These are phyloP conservation scores for Aspergillus mulundensis DNA, from an alignment of 495 filamentous ascomycete species.

Conservation along the genomic window DNA sequence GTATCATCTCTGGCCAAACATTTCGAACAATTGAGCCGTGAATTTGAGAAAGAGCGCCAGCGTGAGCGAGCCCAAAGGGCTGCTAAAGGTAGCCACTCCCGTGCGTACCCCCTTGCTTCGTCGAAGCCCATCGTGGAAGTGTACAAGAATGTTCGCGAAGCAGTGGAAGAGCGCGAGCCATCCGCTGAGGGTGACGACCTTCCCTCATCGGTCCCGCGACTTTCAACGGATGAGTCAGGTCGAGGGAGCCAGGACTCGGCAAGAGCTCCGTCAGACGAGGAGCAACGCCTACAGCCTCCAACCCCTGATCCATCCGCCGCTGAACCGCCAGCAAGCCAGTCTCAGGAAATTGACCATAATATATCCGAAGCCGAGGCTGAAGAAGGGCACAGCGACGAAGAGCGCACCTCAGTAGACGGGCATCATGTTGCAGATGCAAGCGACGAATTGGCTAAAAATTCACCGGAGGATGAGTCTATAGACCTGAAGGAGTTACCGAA, in stretches of 20 bases:
- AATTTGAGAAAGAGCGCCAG: slow-evolving; percentile 92
- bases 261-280: slow-evolving; percentile 20
- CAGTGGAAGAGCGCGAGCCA: slow-evolving; percentile 78
- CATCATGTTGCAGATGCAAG: slow-evolving; percentile 62
- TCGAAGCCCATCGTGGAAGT: slow-evolving; percentile 95
- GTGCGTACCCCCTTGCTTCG: slow-evolving; percentile 84
- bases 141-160: slow-evolving; percentile 87
- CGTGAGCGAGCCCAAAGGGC: slow-evolving; percentile 78
- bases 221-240: slow-evolving; percentile 26
- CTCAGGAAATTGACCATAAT: slow-evolving; percentile 48
- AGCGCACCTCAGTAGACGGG: slow-evolving; percentile 59
- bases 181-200: slow-evolving; percentile 59
- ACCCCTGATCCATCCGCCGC: slow-evolving; percentile 29
- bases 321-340: slow-evolving; percentile 48
- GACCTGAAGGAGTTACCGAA: slow-evolving; percentile 75
- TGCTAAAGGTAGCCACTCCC: slow-evolving; percentile 72
- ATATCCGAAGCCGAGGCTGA: slow-evolving; percentile 66
- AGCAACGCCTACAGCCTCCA: slow-evolving; percentile 15
- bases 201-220: slow-evolving; percentile 23
- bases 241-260: slow-evolving; percentile 27
- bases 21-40: slow-evolving; percentile 92
- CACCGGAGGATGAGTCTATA: slow-evolving; percentile 51
- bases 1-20: slow-evolving; percentile 89
- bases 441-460: slow-evolving; percentile 58
- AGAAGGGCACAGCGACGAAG: slow-evolving; percentile 61